A percentile compares a stretch with the other conserved stretches of the same genome.
Evolutionary conservation across 169 alveolate genomes (phyloP).

Genomic region (Sarcocystis neurona): DNA sequence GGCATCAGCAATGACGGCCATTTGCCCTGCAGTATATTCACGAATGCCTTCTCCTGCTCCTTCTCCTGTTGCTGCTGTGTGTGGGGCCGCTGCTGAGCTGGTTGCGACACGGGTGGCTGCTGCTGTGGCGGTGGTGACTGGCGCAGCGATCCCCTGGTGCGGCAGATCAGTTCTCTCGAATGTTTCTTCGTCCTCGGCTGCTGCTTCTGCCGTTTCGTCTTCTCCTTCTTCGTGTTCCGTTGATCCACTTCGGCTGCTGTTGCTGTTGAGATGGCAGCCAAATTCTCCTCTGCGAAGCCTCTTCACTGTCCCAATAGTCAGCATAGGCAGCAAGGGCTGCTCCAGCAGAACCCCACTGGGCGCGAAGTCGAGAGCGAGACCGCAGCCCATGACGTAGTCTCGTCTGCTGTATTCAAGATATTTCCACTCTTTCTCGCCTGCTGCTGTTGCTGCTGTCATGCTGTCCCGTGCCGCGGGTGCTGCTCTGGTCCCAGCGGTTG

Average conservation of each 20-base stretch:
- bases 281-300: background rate
- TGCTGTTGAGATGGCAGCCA: no score
- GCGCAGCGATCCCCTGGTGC: no score
- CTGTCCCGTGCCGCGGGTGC: background rate
- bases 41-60: background rate
- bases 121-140: no score
- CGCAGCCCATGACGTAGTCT: background rate
- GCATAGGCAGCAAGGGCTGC: background rate
- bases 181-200: background rate
- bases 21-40: constrained; percentile 7
- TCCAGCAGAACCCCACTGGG: background rate
- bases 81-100: no score
- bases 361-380: background rate
- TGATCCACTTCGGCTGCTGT: no score
- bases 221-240: no score
- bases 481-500: constrained; percentile 1
- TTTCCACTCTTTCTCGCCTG: constrained; percentile 27
- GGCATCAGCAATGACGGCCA: constrained; percentile 16
- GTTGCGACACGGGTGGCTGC: no score
- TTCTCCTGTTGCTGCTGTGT: no score
- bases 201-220: background rate
- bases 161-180: constrained; percentile 12
- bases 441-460: constrained; percentile 26
- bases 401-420: background rate
- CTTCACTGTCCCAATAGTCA: background rate